These are phyloP conservation scores for Xylaria sp. DNA, from an alignment of 2,329 filamentous ascomycete genomes.

Conservation along the genomic window DNA sequence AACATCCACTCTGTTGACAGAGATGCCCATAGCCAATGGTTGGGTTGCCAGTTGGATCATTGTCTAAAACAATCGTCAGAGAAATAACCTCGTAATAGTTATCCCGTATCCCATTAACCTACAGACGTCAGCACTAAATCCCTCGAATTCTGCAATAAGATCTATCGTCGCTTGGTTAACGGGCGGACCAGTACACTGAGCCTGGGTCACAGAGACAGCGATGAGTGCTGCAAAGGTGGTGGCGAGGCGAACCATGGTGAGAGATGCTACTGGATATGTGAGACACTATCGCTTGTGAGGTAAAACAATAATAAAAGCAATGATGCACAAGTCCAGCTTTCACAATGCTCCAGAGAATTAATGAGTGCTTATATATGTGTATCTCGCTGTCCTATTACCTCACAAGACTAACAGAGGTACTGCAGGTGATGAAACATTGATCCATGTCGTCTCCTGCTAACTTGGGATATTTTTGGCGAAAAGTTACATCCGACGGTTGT, in stretches of 20 bases:
- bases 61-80: background rate
- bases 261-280: too few relatives aligned
- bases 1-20: slow-evolving; percentile 16
- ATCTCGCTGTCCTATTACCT: too few relatives aligned
- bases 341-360: too few relatives aligned
- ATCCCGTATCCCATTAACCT: background rate
- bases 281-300: too few relatives aligned
- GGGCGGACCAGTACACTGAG: slow-evolving; percentile 5
- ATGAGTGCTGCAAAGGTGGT: background rate
- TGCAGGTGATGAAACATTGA: too few relatives aligned
- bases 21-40: slow-evolving; percentile 20
- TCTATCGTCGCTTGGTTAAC: slow-evolving; percentile 15
- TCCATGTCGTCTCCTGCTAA: too few relatives aligned
- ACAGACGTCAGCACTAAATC: slow-evolving; percentile 15
- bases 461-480: too few relatives aligned
- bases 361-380: too few relatives aligned
- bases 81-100: background rate
- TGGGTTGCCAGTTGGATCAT: slow-evolving; percentile 17
- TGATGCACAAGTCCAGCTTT: too few relatives aligned
- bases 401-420: too few relatives aligned
- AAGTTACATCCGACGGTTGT: too few relatives aligned
- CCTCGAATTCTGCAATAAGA: slow-evolving; percentile 14
- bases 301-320: too few relatives aligned
- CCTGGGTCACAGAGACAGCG: background rate
- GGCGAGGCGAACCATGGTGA: slow-evolving; percentile 12